Evolutionary conservation across 1,284 basidiomycete genomes (phyloP).

Genomic region (Trametes versicolor): DNA sequence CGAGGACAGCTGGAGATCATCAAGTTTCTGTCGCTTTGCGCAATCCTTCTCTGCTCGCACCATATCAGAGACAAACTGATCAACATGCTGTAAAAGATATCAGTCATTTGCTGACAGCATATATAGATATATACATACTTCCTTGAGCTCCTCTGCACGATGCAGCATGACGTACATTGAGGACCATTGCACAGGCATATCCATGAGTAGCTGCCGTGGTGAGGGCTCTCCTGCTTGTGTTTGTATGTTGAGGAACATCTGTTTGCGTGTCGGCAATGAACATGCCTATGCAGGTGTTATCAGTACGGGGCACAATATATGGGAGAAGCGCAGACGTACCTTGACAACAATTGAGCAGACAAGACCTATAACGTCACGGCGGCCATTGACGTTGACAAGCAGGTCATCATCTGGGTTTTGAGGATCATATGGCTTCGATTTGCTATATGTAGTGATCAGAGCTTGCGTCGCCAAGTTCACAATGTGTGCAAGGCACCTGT

Average conservation of each 20-base stretch:
- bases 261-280: no score
- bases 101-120: background rate
- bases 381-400: background rate
- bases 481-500: conserved; percentile 28
- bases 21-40: no score
- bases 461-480: conserved; percentile 27
- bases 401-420: conserved; percentile 9
- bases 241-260: no score
- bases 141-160: conserved; percentile 4
- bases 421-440: conserved; percentile 21
- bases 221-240: no score
- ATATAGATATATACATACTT: background rate
- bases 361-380: background rate
- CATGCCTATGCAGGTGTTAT: no score
- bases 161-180: conserved; percentile 24
- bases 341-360: background rate
- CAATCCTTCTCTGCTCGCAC: no score
- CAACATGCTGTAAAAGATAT: no score
- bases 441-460: conserved; percentile 16
- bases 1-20: no score
- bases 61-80: no score
- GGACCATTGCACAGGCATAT: conserved; percentile 7
- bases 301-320: no score
- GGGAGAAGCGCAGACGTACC: no score
- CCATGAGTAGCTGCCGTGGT: conserved; percentile 9